A percentile compares a stretch with the other conserved stretches of the same genome.
Conservation (phyloP, 2,329 filamentous ascomycete genomes). For the Metarhizium brunneum region DNA sequence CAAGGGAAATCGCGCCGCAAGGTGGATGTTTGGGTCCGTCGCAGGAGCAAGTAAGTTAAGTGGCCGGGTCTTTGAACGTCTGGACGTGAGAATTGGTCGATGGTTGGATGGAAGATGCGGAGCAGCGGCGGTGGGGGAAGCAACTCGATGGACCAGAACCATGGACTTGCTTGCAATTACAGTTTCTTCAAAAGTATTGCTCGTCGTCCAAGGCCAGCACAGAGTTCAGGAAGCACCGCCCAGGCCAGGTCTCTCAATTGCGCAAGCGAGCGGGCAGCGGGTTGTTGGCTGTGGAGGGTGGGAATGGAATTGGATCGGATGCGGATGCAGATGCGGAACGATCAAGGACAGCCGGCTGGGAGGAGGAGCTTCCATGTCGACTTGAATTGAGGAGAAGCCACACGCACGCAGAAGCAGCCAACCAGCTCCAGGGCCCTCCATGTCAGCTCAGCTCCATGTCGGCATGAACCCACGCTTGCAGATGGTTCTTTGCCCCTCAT, state of each 20-base stretch:
- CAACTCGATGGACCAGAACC: not conserved
- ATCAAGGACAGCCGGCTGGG: not conserved
- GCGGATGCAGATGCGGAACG: conserved; percentile 1
- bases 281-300: not conserved
- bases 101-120: not conserved
- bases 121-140: not conserved
- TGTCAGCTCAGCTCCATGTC: too few relatives aligned
- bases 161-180: not conserved
- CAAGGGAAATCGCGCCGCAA: conserved; percentile 1
- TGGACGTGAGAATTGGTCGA: not conserved
- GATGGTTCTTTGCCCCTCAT: too few relatives aligned
- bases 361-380: not conserved
- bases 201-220: not conserved
- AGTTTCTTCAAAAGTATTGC: not conserved
- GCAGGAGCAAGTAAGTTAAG: not conserved
- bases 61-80: not conserved
- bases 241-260: not conserved
- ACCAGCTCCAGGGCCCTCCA: not conserved
- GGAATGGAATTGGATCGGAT: conserved; percentile 3
- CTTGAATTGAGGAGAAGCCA: not conserved
- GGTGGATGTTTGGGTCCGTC: not conserved
- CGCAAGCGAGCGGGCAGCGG: not conserved
- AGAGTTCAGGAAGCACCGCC: not conserved
- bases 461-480: too few relatives aligned
- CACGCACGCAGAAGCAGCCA: not conserved